These are phyloP conservation scores for Allium cepa DNA, from an alignment of 106 monocot genomes.

Conservation along the genomic window DNA sequence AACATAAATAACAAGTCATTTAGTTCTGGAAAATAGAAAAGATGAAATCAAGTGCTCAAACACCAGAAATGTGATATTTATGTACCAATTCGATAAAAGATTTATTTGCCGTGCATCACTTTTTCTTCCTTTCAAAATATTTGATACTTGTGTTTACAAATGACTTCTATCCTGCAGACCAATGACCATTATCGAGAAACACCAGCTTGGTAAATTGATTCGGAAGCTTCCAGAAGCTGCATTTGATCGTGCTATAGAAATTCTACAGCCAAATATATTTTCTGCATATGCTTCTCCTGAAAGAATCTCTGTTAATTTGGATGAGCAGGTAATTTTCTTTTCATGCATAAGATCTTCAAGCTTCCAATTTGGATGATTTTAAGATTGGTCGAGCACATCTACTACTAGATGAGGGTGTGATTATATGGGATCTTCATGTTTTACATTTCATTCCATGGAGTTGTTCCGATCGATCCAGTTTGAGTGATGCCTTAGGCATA, in stretches of 20 bases:
- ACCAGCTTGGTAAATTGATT: constrained; percentile 32
- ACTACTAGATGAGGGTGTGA: no score
- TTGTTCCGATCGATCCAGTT: no score
- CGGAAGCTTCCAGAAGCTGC: constrained; percentile 45
- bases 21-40: no score
- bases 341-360: no score
- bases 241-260: constrained; percentile 29
- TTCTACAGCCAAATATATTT: constrained; percentile 14
- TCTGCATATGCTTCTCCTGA: constrained; percentile 9
- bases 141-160: background rate
- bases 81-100: background rate
- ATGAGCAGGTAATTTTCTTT: constrained; percentile 15
- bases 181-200: constrained; percentile 44
- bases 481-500: no score
- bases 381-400: no score
- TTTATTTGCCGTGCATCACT: background rate
- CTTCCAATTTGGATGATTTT: no score
- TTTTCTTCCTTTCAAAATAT: background rate
- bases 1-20: no score
- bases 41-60: no score
- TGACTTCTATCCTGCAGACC: constrained; percentile 14
- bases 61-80: no score
- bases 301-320: constrained; percentile 24
- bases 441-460: no score
- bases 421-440: no score